phyloP scores from a whole-genome alignment of 352 stramenopile species.

The Peronosclerospora sorghi region DNA sequence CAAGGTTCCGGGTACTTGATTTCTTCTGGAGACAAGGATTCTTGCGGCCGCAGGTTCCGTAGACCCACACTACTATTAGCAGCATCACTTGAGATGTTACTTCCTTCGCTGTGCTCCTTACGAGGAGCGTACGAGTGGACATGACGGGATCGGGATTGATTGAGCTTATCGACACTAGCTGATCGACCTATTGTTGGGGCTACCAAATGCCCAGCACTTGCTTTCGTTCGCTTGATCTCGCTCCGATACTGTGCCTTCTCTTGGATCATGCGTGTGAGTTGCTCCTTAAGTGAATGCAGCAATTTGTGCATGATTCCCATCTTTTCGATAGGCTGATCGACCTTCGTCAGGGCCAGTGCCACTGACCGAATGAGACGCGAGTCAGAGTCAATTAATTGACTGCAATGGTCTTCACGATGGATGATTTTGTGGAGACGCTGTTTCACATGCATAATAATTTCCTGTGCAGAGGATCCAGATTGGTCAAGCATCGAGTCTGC shows the following conservation, averaged over 20 bases:
- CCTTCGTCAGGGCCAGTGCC: slow-evolving; percentile 55
- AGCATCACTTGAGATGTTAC: slow-evolving; percentile 24
- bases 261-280: slow-evolving; percentile 68
- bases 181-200: slow-evolving; percentile 42
- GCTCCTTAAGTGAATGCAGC: slow-evolving; percentile 91
- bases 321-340: slow-evolving; percentile 91
- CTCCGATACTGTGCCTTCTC: slow-evolving; percentile 60
- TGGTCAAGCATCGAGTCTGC: slow-evolving; percentile 97
- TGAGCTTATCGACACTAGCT: slow-evolving; percentile 54
- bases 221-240: slow-evolving; percentile 42
- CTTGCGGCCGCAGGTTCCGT: slow-evolving; percentile 14
- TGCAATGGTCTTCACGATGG: slow-evolving; percentile 72
- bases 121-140: slow-evolving; percentile 41
- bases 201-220: slow-evolving; percentile 14
- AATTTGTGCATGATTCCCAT: slow-evolving; percentile 86
- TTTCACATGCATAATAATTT: slow-evolving; percentile 86
- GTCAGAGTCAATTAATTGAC: slow-evolving; percentile 61
- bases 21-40: slow-evolving; percentile 37
- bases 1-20: slow-evolving; percentile 71
- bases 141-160: slow-evolving; percentile 32
- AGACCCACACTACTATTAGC: slow-evolving; percentile 25
- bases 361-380: slow-evolving; percentile 76
- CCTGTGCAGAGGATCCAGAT: slow-evolving; percentile 90
- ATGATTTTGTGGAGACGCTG: slow-evolving; percentile 82
- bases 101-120: slow-evolving; percentile 25